phyloP scores from a whole-genome alignment of 2,329 filamentous ascomycete genomes.

The Exophiala sideris region DNA sequence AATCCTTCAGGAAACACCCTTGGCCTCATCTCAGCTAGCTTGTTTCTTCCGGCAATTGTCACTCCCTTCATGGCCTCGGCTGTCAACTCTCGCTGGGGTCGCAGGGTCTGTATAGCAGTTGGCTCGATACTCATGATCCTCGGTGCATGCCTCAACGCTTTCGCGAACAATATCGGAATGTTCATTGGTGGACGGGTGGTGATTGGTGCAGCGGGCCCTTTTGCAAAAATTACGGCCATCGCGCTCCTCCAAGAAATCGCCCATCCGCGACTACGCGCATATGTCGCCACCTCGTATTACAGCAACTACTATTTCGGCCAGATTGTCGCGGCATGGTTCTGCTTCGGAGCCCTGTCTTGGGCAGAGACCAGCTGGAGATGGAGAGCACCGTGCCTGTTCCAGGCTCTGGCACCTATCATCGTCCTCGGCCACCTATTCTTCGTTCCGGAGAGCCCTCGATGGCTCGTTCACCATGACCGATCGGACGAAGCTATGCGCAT shows the following conservation, averaged over 20 bases:
- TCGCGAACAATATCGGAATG: constrained; percentile 61
- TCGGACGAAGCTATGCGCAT: constrained; percentile 1
- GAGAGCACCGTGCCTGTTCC: constrained; percentile 10
- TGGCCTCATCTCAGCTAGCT: constrained; percentile 63
- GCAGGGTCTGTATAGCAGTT: constrained; percentile 62
- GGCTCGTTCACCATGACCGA: constrained; percentile 42
- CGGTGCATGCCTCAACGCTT: constrained; percentile 67
- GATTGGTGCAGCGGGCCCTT: constrained; percentile 65
- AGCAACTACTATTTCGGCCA: constrained; percentile 46
- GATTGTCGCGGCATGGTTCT: constrained; percentile 7
- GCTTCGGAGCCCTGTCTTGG: constrained; percentile 4
- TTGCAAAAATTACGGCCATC: constrained; percentile 64
- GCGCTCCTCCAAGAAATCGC: constrained; percentile 63
- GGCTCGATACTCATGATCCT: constrained; percentile 65
- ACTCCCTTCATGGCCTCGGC: constrained; percentile 68
- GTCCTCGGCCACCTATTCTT: constrained; percentile 63
- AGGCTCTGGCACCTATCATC: constrained; percentile 45
- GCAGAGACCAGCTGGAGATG: constrained; percentile 6
- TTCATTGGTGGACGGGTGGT: constrained; percentile 68
- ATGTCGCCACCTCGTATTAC: constrained; percentile 61
- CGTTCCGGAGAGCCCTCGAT: constrained; percentile 66
- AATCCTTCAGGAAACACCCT: constrained; percentile 43
- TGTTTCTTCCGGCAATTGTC: constrained; percentile 64
- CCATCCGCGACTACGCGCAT: constrained; percentile 56
- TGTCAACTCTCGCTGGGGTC: constrained; percentile 59